Conservation (phyloP, 2,329 filamentous ascomycete species). For the Colletotrichum aenigma region DNA sequence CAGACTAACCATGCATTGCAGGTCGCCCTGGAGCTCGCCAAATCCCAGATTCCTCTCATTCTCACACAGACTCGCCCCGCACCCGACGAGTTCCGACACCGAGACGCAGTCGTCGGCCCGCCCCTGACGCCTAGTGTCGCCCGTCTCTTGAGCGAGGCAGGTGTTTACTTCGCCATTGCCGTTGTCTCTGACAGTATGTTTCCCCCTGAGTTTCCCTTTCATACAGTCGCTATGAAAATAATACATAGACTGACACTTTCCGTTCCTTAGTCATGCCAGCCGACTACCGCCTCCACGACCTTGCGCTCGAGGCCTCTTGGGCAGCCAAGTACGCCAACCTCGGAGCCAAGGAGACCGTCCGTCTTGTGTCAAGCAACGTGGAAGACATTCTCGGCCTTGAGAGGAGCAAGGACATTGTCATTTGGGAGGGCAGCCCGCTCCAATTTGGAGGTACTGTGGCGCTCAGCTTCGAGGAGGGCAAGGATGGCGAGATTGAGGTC, state of each 20-base stretch:
- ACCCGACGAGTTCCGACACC: slow-evolving; percentile 37
- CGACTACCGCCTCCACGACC: slow-evolving; percentile 42
- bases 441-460: slow-evolving; percentile 42
- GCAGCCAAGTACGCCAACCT: slow-evolving; percentile 43
- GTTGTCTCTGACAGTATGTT: slow-evolving; percentile 26
- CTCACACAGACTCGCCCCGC: slow-evolving; percentile 40
- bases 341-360: slow-evolving; percentile 34
- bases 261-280: slow-evolving; percentile 24
- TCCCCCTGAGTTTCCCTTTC: background rate
- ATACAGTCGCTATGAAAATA: no score
- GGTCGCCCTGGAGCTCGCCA: slow-evolving; percentile 42
- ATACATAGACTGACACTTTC: background rate
- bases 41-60: slow-evolving; percentile 45
- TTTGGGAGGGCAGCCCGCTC: slow-evolving; percentile 47
- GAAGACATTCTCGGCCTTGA: slow-evolving; percentile 43
- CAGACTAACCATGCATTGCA: slow-evolving; percentile 11
- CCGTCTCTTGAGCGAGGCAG: slow-evolving; percentile 41
- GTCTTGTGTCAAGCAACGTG: slow-evolving; percentile 42
- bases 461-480: slow-evolving; percentile 34
- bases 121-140: slow-evolving; percentile 44
- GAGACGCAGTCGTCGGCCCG: slow-evolving; percentile 42
- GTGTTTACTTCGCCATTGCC: slow-evolving; percentile 39
- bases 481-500: slow-evolving; percentile 27
- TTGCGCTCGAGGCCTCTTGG: slow-evolving; percentile 43
- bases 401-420: slow-evolving; percentile 39